A percentile compares a stretch with the other conserved stretches of the same genome.
Evolutionary conservation across 2,329 filamentous ascomycete species (phyloP).

Genomic region (Lecanoromycetidae sp.): DNA sequence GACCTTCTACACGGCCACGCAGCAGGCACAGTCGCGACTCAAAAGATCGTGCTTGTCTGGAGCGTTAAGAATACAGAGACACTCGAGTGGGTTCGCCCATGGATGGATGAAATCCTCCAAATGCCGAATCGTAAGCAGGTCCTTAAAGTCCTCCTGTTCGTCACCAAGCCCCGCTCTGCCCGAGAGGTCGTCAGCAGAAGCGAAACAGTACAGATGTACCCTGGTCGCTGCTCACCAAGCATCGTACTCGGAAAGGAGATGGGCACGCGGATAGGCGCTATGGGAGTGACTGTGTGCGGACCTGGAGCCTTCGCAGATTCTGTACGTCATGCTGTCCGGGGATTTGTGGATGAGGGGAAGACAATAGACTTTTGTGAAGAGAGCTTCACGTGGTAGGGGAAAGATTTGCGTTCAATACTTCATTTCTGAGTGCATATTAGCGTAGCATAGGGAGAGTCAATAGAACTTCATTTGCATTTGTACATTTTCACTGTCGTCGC

Average conservation of each 20-base stretch:
- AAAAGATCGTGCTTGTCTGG: slow-evolving; percentile 51
- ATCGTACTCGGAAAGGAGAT: slow-evolving; percentile 48
- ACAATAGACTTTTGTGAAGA: slow-evolving; percentile 53
- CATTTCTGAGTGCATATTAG: slow-evolving; percentile 1
- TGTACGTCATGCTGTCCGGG: slow-evolving; percentile 43
- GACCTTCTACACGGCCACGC: slow-evolving; percentile 44
- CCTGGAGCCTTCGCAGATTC: slow-evolving; percentile 52
- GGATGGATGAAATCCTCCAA: slow-evolving; percentile 53
- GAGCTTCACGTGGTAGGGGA: slow-evolving; percentile 47
- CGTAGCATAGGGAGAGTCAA: slow-evolving; percentile 2
- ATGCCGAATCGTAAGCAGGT: slow-evolving; percentile 48
- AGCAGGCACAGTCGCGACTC: slow-evolving; percentile 43
- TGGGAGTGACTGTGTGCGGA: slow-evolving; percentile 51
- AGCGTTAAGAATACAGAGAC: slow-evolving; percentile 48
- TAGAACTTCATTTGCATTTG: background rate
- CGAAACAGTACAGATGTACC: slow-evolving; percentile 48
- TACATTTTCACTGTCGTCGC: background rate
- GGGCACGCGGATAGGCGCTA: slow-evolving; percentile 43
- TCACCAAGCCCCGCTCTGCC: slow-evolving; percentile 46
- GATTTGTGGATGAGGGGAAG: slow-evolving; percentile 39
- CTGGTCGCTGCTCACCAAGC: slow-evolving; percentile 44
- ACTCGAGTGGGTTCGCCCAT: slow-evolving; percentile 51
- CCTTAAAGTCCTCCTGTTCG: slow-evolving; percentile 49
- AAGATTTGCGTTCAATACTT: background rate
- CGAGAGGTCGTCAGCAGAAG: slow-evolving; percentile 45